Evolutionary conservation across 352 stramenopile genomes (phyloP).

Genomic region (Phytophthora melonis): DNA sequence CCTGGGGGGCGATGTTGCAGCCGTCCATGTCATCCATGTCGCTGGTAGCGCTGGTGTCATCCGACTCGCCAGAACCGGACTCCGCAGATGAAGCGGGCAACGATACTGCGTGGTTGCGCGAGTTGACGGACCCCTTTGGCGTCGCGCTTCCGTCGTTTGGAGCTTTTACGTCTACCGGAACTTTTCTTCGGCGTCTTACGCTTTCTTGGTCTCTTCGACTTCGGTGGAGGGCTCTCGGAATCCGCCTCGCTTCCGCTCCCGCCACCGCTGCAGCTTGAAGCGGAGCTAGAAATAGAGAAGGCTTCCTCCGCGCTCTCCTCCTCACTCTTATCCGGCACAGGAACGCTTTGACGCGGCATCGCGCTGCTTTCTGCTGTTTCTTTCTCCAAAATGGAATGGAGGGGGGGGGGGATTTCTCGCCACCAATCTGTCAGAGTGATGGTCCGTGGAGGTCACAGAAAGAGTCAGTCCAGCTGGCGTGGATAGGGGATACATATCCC

Average conservation of each 20-base stretch:
- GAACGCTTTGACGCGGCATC: neutral
- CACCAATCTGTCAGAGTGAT: neutral
- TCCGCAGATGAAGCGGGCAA: too few species aligned
- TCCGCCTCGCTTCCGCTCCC: neutral
- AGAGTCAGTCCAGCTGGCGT: neutral
- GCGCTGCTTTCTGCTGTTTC: neutral
- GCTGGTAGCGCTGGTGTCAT: neutral
- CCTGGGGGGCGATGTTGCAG: neutral
- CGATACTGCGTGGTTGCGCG: neutral
- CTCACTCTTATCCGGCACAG: neutral
- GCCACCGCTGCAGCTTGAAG: neutral
- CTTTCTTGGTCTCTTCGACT: neutral
- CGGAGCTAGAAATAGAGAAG: neutral
- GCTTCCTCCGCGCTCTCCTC: neutral
- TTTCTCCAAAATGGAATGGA: neutral
- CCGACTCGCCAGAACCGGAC: neutral
- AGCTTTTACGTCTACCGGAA: neutral
- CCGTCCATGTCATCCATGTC: neutral
- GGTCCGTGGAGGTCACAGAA: neutral
- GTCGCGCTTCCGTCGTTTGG: neutral
- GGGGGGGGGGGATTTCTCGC: neutral
- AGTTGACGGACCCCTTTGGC: neutral
- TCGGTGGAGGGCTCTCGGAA: neutral
- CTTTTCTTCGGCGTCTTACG: too few species aligned
- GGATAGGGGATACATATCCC: neutral